These are phyloP conservation scores for Fragosphaeria purpurea DNA, from an alignment of 2,329 filamentous ascomycete genomes.

Conservation along the genomic window DNA sequence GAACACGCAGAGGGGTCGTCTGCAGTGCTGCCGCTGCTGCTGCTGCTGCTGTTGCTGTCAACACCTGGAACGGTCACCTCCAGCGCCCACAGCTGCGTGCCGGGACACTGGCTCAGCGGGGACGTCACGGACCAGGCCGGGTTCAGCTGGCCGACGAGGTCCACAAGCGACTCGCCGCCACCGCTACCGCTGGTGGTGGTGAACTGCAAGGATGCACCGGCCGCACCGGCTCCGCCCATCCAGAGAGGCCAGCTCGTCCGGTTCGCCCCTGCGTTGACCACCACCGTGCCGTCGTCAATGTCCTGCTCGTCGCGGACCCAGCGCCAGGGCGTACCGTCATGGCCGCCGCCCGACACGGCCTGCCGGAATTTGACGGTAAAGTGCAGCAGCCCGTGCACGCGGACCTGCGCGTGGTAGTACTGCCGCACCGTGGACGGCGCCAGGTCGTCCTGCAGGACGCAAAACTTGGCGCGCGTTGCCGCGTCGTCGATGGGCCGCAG, in stretches of 20 bases:
- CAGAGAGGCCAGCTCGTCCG: constrained; percentile 4
- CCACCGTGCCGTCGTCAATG: constrained; percentile 51
- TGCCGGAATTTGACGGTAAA: constrained; percentile 66
- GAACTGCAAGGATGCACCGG: too few species aligned
- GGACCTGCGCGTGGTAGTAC: constrained; percentile 45
- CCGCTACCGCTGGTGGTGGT: too few species aligned
- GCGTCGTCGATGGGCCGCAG: constrained; percentile 20
- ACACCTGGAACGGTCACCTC: constrained; percentile 43
- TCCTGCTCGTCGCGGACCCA: constrained; percentile 60
- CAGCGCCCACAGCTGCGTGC: constrained; percentile 62
- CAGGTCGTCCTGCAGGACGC: constrained; percentile 34
- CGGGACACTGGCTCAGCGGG: constrained; percentile 54
- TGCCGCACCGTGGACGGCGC: constrained; percentile 26
- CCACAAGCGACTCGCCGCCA: constrained; percentile 6
- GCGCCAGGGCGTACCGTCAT: constrained; percentile 58
- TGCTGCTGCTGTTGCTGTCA: constrained; percentile 21
- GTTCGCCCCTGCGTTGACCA: constrained; percentile 34
- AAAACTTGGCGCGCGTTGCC: constrained; percentile 29
- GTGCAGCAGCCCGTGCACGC: constrained; percentile 37
- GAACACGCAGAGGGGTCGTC: constrained; percentile 39
- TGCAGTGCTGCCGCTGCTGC: constrained; percentile 31
- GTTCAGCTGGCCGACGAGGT: constrained; percentile 50
- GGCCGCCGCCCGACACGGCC: constrained; percentile 46
- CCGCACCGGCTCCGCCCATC: too few species aligned
- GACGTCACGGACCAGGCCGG: constrained; percentile 42